Evolutionary conservation across 192 early-diverging fungal species (phyloP), one percentile per base, ranked within the genome.

Genomic region (Backusella mclennaniae): DNA sequence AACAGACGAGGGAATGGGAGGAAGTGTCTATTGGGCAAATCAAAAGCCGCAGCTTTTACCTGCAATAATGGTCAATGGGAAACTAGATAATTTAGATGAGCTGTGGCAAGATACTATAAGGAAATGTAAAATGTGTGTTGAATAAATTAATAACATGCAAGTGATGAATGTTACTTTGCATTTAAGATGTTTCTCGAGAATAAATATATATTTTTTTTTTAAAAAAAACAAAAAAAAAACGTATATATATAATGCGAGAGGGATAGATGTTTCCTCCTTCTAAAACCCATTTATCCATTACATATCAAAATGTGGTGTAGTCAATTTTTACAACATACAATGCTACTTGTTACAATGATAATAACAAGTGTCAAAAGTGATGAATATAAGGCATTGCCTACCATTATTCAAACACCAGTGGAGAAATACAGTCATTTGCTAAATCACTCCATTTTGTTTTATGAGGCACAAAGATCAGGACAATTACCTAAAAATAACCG

Each of bases 391-490:
- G 26, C 56, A 0, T 26, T 63, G 4, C 56, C 56, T 63, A 8
- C 56, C 12, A 6, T 63, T 63, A 11, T 63, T 63, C 56, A 36
- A 68, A 68, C 67, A 36, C 69, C 35, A 12, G 38, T 31, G 39
- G 66, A 59, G 11, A 33, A 74, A 33, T 83, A 80, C 44, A 26
- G 26, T 19, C 33, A 36, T 0, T 42, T 89, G 9, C 66, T 89
- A n/a, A 80, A 83, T 44, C 79, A 89, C 46, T 83, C 84, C 1
- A 66, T 89, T 4, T 71, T 79, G 56, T 89, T 89, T 69, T 89
- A 88, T 73, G 88, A 89, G 74, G 88, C 88, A 6, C 87, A 88
- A 56, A 74, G 86, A 35, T 82, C 84, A 59, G 88, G 88, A 7
- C 80, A 78, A 19, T 74, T 89, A 6, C 84, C 84, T 23, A 19